Evolutionary conservation across 2,329 filamentous ascomycete species (phyloP), one percentile per base, ranked within the genome.

Genomic region (Emmonsiellopsis sp.): DNA sequence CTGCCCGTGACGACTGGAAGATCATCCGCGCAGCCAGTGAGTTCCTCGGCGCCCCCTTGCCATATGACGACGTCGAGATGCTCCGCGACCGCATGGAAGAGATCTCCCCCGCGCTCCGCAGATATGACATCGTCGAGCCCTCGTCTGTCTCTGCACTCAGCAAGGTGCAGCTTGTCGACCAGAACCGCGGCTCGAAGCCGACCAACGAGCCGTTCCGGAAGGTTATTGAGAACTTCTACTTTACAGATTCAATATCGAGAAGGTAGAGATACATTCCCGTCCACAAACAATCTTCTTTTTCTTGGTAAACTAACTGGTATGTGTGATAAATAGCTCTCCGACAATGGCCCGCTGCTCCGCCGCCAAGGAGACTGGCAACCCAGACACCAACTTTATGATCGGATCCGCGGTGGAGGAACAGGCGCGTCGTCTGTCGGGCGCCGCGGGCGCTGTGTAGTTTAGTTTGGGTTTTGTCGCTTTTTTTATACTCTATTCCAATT

Each of bases 341-440:
- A 98, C 93, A 55, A 98, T 98, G 93, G 93, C 93, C 56, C 87
- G 93, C 68, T 96, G 90, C 79, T 95, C 90, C 49, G 92, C 88
- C 51, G 87, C 91, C 61, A 97, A 96, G 81, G 87, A 86, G 55
- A 84, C 83, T 8, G 84, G 85, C 56, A 87, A 90, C 73, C 81
- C 86, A 54, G 78, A 87, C 70, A 90, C 83, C 53, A 88, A 90
- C 73, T 82, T 88, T 61, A 86, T 90, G 84, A 48, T 48, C 17
- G 45, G 45, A 5, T 36, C 32, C 37, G 45, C 45, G 32, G 45
- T 48, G 9, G 33, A 48, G 33, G 45, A 48, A 11, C 45, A 48
- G 14, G 21, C 21, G 21, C 32, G 37, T 6, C 45, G 45, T 6
- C 32, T 48, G n/a, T n/a, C 8, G 5, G 45, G 45, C 36, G 45